phyloP scores from a whole-genome alignment of 208 protist genomes.

The Crithidia mellificae region DNA sequence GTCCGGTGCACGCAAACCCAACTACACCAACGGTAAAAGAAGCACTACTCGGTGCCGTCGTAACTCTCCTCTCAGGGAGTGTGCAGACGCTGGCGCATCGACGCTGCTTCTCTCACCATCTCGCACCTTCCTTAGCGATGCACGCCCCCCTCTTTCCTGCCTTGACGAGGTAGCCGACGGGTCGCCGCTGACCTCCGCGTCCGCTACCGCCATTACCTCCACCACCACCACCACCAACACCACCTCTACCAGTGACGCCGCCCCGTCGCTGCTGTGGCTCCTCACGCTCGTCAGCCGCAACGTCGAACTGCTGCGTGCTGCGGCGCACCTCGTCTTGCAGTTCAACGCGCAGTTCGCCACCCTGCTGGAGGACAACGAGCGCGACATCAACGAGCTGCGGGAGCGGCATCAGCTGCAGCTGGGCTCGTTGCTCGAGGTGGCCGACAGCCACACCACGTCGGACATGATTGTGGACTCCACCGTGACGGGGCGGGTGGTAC shows the following conservation, averaged over 20 bases:
- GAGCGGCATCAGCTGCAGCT: constrained; percentile 60
- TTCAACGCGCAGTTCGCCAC: constrained; percentile 54
- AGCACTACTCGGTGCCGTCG: too few relatives aligned
- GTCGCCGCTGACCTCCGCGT: background rate
- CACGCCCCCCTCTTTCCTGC: constrained; percentile 6
- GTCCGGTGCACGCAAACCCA: background rate
- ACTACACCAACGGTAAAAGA: background rate
- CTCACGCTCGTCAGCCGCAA: constrained; percentile 71
- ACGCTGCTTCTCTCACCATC: background rate
- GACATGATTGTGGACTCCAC: constrained; percentile 73
- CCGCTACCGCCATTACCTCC: too few relatives aligned
- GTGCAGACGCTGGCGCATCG: background rate
- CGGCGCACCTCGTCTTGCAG: constrained; percentile 58
- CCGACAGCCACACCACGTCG: constrained; percentile 28
- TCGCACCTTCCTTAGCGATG: constrained; percentile 28
- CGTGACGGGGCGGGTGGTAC: constrained; percentile 58
- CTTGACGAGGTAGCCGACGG: constrained; percentile 9
- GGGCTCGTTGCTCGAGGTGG: constrained; percentile 55
- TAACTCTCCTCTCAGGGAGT: too few relatives aligned
- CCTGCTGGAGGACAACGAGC: constrained; percentile 22
- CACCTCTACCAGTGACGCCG: background rate
- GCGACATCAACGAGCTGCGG: constrained; percentile 39
- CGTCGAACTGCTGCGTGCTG: constrained; percentile 46
- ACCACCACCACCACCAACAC: too few relatives aligned
- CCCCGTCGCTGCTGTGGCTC: constrained; percentile 51